Percentiles rank a stretch among this genome's conserved stretches.
Conservation (phyloP, 1,284 basidiomycete genomes). For the Thecaphora frezii region DNA sequence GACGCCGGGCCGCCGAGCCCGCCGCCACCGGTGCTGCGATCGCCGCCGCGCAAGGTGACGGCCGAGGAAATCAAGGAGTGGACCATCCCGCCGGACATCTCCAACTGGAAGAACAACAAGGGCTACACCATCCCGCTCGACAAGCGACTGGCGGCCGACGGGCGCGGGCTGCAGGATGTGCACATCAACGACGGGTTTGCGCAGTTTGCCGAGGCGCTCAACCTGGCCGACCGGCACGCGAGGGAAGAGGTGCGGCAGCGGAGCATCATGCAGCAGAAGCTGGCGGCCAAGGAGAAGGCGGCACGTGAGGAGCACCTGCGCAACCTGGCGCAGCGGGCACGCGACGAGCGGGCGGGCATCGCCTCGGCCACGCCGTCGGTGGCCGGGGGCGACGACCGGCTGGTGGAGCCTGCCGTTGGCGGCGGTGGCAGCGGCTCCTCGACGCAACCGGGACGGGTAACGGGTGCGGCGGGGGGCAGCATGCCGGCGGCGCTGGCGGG, state of each 20-base stretch:
- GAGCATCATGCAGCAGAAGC: slow-evolving; percentile 93
- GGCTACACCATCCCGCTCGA: slow-evolving; percentile 98
- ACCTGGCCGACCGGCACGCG: slow-evolving; percentile 94
- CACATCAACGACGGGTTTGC: slow-evolving; percentile 99
- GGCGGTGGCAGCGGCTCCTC: slow-evolving; percentile 30
- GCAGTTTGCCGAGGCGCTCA: slow-evolving; percentile 94
- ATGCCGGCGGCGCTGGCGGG: slow-evolving; percentile 78
- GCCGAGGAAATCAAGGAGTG: slow-evolving; percentile 98
- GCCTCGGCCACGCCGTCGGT: slow-evolving; percentile 35
- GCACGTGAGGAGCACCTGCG: slow-evolving; percentile 95
- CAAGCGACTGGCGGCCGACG: slow-evolving; percentile 96
- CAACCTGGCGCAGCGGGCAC: slow-evolving; percentile 86
- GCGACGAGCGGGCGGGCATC: slow-evolving; percentile 86
- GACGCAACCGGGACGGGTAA: slow-evolving; percentile 1
- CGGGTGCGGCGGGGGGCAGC: slow-evolving; percentile 56
- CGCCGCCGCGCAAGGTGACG: slow-evolving; percentile 92
- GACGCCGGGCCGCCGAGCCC: slow-evolving; percentile 92
- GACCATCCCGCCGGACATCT: slow-evolving; percentile 99
- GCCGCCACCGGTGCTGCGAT: slow-evolving; percentile 92
- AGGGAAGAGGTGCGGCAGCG: slow-evolving; percentile 96
- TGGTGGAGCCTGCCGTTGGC: slow-evolving; percentile 20
- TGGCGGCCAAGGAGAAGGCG: slow-evolving; percentile 96
- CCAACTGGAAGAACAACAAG: slow-evolving; percentile 99
- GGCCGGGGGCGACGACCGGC: slow-evolving; percentile 17
- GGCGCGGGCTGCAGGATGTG: slow-evolving; percentile 93